Percentiles rank a stretch among this genome's conserved stretches.
Evolutionary conservation across 345 rosid genomes (phyloP).

Genomic region (Reutealis trisperma): DNA sequence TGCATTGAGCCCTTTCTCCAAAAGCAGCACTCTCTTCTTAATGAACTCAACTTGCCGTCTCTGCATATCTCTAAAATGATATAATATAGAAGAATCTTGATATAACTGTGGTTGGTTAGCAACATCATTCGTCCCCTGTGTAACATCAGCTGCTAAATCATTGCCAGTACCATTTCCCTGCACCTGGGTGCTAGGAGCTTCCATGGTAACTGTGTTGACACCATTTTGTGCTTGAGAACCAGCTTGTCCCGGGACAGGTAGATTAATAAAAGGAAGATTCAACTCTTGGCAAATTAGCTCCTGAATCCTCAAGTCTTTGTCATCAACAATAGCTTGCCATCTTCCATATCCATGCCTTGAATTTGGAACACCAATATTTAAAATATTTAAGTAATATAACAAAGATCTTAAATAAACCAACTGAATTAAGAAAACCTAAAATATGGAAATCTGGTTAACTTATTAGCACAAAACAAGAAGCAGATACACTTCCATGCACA

Average conservation of each 20-base stretch:
- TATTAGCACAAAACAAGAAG: not conserved
- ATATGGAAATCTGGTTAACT: not conserved
- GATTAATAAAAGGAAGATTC: conserved; percentile 71
- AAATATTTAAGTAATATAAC: conserved; percentile 7
- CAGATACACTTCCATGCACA: not conserved
- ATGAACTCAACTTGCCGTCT: conserved; percentile 89
- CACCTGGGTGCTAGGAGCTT: conserved; percentile 52
- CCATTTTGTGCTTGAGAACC: conserved; percentile 68
- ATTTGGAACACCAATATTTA: conserved; percentile 2
- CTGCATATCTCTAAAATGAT: conserved; percentile 89
- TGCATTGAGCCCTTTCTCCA: conserved; percentile 77
- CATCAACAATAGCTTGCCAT: conserved; percentile 99
- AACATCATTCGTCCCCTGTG: conserved; percentile 53
- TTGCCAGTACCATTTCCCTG: conserved; percentile 51
- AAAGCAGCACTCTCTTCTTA: conserved; percentile 90
- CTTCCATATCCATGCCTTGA: conserved; percentile 97
- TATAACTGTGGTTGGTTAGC: conserved; percentile 43
- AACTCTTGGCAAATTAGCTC: conserved; percentile 88
- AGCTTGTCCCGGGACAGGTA: conserved; percentile 68
- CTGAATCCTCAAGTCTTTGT: conserved; percentile 82
- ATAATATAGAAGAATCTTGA: conserved; percentile 52
- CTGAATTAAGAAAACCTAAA: not conserved
- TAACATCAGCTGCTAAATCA: conserved; percentile 44
- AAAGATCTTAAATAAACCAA: conserved; percentile 7
- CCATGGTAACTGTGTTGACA: conserved; percentile 43